Conservation (phyloP, 352 stramenopile species). For the Aphanomyces euteiches region DNA sequence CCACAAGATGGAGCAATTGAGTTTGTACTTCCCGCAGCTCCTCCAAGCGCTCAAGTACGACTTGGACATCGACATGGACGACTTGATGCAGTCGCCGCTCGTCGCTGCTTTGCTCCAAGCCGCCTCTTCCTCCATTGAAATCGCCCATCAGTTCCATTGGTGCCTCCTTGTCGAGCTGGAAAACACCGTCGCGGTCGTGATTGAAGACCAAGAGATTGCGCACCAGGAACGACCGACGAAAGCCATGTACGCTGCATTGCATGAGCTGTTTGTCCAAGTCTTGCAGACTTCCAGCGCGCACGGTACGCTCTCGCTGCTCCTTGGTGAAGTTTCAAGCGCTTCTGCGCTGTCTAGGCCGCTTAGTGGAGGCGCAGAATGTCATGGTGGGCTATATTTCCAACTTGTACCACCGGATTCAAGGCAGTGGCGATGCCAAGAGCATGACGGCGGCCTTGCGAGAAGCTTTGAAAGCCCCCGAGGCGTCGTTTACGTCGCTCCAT, state of each 20-base stretch:
- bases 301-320: neutral
- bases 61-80: slow-evolving; percentile 26
- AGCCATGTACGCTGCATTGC: neutral
- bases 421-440: neutral
- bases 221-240: slow-evolving; percentile 16
- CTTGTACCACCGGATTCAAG: neutral
- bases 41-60: slow-evolving; percentile 38
- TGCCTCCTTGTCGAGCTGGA: slow-evolving; percentile 32
- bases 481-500: slow-evolving; percentile 1
- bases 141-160: slow-evolving; percentile 35
- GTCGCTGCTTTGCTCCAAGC: slow-evolving; percentile 15
- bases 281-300: neutral
- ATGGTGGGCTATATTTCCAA: neutral
- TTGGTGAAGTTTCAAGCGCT: neutral
- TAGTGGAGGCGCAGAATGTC: neutral
- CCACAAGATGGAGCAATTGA: neutral
- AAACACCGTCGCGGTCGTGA: slow-evolving; percentile 1
- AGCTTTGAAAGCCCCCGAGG: neutral
- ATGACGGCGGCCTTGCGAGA: neutral
- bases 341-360: neutral
- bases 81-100: slow-evolving; percentile 31
- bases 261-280: neutral
- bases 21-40: slow-evolving; percentile 37
- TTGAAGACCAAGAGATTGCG: slow-evolving; percentile 24
- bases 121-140: slow-evolving; percentile 2